These are phyloP conservation scores for Ramalina peruviana DNA, from an alignment of 495 filamentous ascomycete genomes.

Conservation along the genomic window DNA sequence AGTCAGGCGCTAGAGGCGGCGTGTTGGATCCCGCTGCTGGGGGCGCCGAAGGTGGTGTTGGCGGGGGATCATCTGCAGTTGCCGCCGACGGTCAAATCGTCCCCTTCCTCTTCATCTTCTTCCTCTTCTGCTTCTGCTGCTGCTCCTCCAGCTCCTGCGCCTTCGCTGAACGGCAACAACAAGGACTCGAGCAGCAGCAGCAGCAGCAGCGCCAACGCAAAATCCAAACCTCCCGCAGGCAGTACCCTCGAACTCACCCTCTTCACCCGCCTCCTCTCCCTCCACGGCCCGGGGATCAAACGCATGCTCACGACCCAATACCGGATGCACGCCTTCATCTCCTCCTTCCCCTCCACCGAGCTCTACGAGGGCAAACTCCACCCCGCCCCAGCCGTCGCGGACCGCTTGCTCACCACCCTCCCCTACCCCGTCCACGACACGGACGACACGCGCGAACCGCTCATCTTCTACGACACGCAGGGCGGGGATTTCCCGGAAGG, in stretches of 20 bases:
- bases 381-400: constrained; percentile 63
- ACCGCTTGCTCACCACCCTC: constrained; percentile 59
- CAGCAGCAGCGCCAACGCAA: constrained; percentile 10
- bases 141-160: not conserved
- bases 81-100: constrained; percentile 83
- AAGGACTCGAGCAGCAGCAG: constrained; percentile 17
- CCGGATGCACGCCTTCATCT: constrained; percentile 92
- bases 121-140: not conserved
- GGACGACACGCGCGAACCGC: constrained; percentile 75
- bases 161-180: not conserved
- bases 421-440: constrained; percentile 66
- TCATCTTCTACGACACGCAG: constrained; percentile 94
- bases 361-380: constrained; percentile 72
- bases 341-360: constrained; percentile 81
- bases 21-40: constrained; percentile 87
- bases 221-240: constrained; percentile 36
- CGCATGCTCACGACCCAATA: constrained; percentile 96
- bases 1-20: constrained; percentile 93
- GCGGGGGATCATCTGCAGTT: constrained; percentile 92
- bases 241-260: constrained; percentile 70
- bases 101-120: constrained; percentile 3
- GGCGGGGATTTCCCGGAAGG: constrained; percentile 75
- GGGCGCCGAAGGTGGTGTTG: constrained; percentile 71
- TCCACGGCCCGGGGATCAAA: constrained; percentile 78
- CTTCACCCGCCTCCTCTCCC: constrained; percentile 71